These are phyloP conservation scores for Hypocreales sp. DNA, from an alignment of 2,329 filamentous ascomycete species.

Conservation along the genomic window DNA sequence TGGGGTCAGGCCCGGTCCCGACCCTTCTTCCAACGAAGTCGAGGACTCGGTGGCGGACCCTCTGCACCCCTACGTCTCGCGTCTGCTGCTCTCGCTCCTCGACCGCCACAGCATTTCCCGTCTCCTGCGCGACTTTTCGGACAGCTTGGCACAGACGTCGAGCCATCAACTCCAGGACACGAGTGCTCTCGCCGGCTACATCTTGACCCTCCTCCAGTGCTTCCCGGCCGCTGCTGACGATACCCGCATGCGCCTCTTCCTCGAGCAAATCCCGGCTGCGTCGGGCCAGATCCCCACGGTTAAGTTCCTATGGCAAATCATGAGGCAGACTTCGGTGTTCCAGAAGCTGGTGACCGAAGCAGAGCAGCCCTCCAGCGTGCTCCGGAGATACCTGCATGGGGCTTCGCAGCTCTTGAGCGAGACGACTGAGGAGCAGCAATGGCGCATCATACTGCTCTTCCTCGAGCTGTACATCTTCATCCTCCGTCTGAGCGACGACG, in stretches of 20 bases:
- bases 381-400: conserved; percentile 15
- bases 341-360: conserved; percentile 13
- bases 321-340: conserved; percentile 26
- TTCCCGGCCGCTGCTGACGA: conserved; percentile 74
- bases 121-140: conserved; percentile 18
- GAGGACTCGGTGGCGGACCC: conserved; percentile 8
- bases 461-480: conserved; percentile 90
- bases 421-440: conserved; percentile 39
- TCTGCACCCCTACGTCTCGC: conserved; percentile 42
- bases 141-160: conserved; percentile 14
- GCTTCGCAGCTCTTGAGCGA: conserved; percentile 11
- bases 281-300: conserved; percentile 40
- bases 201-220: conserved; percentile 68
- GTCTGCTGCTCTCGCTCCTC: conserved; percentile 55
- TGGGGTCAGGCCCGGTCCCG: conserved; percentile 7
- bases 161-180: conserved; percentile 21
- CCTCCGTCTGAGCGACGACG: conserved; percentile 84
- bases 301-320: conserved; percentile 66
- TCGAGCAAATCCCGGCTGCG: conserved; percentile 25
- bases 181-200: conserved; percentile 69
- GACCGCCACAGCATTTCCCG: conserved; percentile 57
- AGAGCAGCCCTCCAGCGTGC: conserved; percentile 12
- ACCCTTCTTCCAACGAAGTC: conserved; percentile 4
- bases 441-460: conserved; percentile 80
- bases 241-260: conserved; percentile 85